These are phyloP conservation scores for Rhizopogon vinicolor DNA, from an alignment of 768 basidiomycete species.

Conservation along the genomic window DNA sequence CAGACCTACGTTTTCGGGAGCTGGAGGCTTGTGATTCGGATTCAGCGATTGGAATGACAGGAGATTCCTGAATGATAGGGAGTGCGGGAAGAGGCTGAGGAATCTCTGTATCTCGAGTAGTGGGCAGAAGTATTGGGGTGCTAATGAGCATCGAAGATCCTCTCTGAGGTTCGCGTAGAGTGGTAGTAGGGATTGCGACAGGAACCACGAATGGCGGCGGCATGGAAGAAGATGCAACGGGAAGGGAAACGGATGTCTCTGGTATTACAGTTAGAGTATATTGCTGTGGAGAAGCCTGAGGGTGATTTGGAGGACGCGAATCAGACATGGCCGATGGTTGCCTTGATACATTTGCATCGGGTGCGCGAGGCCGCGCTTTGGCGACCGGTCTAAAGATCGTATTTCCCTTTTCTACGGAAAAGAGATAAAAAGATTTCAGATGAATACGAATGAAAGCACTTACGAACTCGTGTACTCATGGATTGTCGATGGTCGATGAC, in stretches of 20 bases:
- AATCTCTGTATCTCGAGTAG: constrained; percentile 9
- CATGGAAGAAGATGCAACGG: background rate
- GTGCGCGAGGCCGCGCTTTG: constrained; percentile 46
- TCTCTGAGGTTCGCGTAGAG: constrained; percentile 3
- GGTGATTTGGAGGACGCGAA: constrained; percentile 2
- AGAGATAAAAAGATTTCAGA: constrained; percentile 1
- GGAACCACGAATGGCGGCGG: constrained; percentile 3
- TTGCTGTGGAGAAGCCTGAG: background rate
- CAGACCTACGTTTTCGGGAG: constrained; percentile 16
- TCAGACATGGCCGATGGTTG: constrained; percentile 6
- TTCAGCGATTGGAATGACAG: background rate
- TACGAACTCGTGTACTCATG: constrained; percentile 55
- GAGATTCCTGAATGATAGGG: background rate
- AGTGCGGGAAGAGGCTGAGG: background rate
- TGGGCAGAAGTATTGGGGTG: constrained; percentile 15
- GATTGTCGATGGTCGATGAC: background rate
- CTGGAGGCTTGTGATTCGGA: constrained; percentile 5
- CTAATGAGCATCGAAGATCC: constrained; percentile 3
- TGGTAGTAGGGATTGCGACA: constrained; percentile 4
- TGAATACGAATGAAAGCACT: constrained; percentile 29
- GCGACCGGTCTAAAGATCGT: constrained; percentile 66
- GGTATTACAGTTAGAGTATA: background rate
- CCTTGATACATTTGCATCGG: constrained; percentile 15
- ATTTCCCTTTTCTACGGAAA: constrained; percentile 59
- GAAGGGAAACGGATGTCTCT: background rate